These are phyloP conservation scores for Coprinopsis strossmayeri DNA, from an alignment of 768 basidiomycete genomes.

Conservation along the genomic window DNA sequence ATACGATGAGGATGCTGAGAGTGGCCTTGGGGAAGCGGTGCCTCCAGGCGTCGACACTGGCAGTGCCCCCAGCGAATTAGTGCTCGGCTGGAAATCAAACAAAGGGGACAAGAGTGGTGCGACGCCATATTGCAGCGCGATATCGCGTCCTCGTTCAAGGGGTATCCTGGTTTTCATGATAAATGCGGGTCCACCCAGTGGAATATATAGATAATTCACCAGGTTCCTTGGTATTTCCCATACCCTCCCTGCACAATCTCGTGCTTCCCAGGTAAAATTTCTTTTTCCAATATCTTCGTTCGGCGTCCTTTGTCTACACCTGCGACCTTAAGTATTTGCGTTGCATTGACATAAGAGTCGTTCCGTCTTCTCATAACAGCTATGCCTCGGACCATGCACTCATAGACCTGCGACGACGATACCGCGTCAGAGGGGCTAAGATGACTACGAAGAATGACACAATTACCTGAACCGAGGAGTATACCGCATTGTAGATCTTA, in stretches of 20 bases:
- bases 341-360: slow-evolving; percentile 97
- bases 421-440: slow-evolving; percentile 23
- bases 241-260: slow-evolving; percentile 99
- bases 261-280: slow-evolving; percentile 90
- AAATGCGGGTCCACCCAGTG: no score
- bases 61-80: slow-evolving; percentile 62
- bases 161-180: no score
- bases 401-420: slow-evolving; percentile 70
- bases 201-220: slow-evolving; percentile 44
- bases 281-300: slow-evolving; percentile 96
- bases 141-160: slow-evolving; percentile 87
- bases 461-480: slow-evolving; percentile 77
- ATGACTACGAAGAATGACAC: slow-evolving; percentile 5
- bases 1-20: slow-evolving; percentile 66
- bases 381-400: slow-evolving; percentile 97
- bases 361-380: slow-evolving; percentile 95
- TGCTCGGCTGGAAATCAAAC: slow-evolving; percentile 86
- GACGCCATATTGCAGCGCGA: slow-evolving; percentile 89
- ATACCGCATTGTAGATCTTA: slow-evolving; percentile 91
- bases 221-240: slow-evolving; percentile 98
- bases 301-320: slow-evolving; percentile 95
- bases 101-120: slow-evolving; percentile 81
- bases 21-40: slow-evolving; percentile 51
- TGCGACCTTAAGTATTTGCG: slow-evolving; percentile 97
- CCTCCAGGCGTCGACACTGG: slow-evolving; percentile 46